These are phyloP conservation scores for Pleurotus cornucopiae DNA, from an alignment of 768 basidiomycete species.

Conservation along the genomic window DNA sequence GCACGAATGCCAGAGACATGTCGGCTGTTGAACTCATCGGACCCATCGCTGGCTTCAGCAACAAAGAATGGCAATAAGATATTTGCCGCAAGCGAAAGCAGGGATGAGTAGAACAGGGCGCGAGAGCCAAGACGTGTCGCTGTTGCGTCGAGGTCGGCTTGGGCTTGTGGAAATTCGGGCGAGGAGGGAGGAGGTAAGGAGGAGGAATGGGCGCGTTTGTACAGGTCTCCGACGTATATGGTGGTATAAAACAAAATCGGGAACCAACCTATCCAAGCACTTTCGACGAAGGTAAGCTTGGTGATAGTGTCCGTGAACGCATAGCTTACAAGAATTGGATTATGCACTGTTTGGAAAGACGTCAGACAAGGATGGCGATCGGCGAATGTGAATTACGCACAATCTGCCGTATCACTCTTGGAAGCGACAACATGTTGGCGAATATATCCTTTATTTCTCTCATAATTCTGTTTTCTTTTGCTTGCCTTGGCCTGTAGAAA, in stretches of 20 bases:
- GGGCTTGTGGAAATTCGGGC: conserved; percentile 15
- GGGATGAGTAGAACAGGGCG: conserved; percentile 74
- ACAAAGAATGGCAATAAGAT: conserved; percentile 69
- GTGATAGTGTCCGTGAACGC: neutral
- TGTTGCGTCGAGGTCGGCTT: conserved; percentile 48
- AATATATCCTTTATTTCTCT: conserved; percentile 65
- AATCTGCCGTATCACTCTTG: conserved; percentile 73
- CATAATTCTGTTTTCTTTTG: conserved; percentile 22
- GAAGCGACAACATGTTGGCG: conserved; percentile 64
- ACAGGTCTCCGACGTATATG: conserved; percentile 83
- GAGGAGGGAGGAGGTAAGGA: conserved; percentile 18
- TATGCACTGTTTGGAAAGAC: conserved; percentile 44
- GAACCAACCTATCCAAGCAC: conserved; percentile 90
- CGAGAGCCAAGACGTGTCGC: conserved; percentile 81
- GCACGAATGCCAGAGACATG: conserved; percentile 3
- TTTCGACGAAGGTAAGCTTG: conserved; percentile 20
- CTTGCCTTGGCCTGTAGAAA: neutral
- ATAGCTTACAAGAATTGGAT: conserved; percentile 73
- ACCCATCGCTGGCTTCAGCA: conserved; percentile 20
- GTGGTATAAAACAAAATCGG: conserved; percentile 87
- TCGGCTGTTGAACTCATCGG: conserved; percentile 7
- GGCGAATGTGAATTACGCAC: conserved; percentile 39
- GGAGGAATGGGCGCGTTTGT: conserved; percentile 46
- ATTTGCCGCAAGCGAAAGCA: conserved; percentile 65
- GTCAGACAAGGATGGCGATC: neutral